Conservation (phyloP, 768 basidiomycete species). For the Suillus ampliporus region DNA sequence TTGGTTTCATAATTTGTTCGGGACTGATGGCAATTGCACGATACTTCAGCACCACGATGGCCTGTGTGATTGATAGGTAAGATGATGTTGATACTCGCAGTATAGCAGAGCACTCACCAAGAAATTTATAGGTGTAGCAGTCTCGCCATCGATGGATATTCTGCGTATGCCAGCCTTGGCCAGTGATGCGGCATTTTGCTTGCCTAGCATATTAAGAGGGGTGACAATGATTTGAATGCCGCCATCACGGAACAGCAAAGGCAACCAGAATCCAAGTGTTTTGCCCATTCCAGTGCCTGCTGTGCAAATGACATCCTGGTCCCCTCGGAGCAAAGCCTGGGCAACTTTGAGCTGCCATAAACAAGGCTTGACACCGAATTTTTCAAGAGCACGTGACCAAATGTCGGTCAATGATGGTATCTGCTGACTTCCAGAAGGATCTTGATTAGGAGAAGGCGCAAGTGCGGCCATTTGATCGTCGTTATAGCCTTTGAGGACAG, state of each 20-base stretch:
- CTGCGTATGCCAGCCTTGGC: slow-evolving; percentile 15
- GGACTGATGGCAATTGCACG: slow-evolving; percentile 14
- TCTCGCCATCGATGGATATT: slow-evolving; percentile 23
- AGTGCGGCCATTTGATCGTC: too few relatives aligned
- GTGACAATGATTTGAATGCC: slow-evolving; percentile 33
- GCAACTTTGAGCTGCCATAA: slow-evolving; percentile 23
- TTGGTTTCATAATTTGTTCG: slow-evolving; percentile 14
- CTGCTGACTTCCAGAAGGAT: too few relatives aligned
- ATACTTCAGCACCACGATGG: slow-evolving; percentile 5
- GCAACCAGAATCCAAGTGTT: slow-evolving; percentile 36
- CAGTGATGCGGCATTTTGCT: slow-evolving; percentile 21
- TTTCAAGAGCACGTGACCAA: not conserved
- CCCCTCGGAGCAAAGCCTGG: slow-evolving; percentile 22
- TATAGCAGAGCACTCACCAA: slow-evolving; percentile 11
- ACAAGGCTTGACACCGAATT: slow-evolving; percentile 21
- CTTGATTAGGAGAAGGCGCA: too few relatives aligned
- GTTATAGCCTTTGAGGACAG: too few relatives aligned
- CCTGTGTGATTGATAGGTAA: not conserved
- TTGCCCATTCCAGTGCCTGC: too few relatives aligned
- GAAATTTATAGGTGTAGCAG: slow-evolving; percentile 23
- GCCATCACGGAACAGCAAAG: slow-evolving; percentile 26
- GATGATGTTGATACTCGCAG: too few relatives aligned
- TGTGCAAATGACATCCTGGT: slow-evolving; percentile 20
- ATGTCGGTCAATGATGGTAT: too few relatives aligned
- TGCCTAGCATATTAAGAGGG: slow-evolving; percentile 29